Percentiles rank a stretch among this genome's conserved stretches.
Evolutionary conservation across 345 rosid species (phyloP).

Genomic region (Eucalyptus regnans): DNA sequence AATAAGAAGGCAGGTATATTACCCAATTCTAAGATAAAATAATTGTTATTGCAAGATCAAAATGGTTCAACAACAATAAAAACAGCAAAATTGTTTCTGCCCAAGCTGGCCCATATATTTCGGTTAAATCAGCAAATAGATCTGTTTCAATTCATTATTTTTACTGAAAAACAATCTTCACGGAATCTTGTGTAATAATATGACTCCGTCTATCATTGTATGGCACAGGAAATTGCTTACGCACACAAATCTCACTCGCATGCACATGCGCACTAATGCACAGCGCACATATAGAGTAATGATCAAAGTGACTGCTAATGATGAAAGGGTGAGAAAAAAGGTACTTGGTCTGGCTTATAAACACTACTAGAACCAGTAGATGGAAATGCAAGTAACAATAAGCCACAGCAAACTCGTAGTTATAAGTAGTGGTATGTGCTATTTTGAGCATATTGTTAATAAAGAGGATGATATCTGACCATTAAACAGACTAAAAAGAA

Average conservation of each 20-base stretch:
- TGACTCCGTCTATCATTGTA: not conserved
- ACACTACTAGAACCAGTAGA: not conserved
- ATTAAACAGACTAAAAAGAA: not conserved
- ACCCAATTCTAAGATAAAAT: not conserved
- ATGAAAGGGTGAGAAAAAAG: not conserved
- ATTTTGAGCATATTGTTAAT: not conserved
- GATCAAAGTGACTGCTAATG: not conserved
- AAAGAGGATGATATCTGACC: not conserved
- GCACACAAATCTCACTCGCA: not conserved
- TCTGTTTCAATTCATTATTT: not conserved
- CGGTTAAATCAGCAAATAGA: not conserved
- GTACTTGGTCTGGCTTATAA: not conserved
- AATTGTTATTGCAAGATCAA: not conserved
- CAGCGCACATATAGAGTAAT: not conserved
- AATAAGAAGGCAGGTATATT: not conserved
- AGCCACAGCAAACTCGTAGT: not conserved
- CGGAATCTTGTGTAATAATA: not conserved
- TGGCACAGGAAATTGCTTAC: not conserved
- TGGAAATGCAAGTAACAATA: not conserved
- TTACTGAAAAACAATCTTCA: not conserved
- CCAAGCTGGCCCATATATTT: not conserved
- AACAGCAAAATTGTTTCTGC: not conserved
- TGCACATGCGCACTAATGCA: not conserved
- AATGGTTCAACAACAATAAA: not conserved
- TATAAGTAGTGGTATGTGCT: not conserved